A percentile compares a stretch with the other conserved stretches of the same genome.
phyloP scores from a whole-genome alignment of 352 stramenopile genomes.

The Pythium pectinolyticum region DNA sequence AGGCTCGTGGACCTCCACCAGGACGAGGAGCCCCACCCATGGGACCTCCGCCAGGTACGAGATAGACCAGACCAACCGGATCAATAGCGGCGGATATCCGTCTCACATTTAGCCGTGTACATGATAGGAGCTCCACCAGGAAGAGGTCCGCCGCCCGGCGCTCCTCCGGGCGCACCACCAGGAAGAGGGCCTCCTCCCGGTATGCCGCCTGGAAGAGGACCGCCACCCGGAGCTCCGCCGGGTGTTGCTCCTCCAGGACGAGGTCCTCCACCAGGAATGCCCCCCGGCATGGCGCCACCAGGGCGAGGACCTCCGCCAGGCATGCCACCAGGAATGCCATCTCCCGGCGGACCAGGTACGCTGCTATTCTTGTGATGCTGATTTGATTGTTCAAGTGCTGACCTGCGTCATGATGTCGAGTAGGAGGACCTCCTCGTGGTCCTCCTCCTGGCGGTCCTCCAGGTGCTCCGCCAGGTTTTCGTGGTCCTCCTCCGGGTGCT shows the following conservation, averaged over 20 bases:
- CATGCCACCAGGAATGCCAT: conserved; percentile 25
- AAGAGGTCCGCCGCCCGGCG: conserved; percentile 14
- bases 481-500: conserved; percentile 29
- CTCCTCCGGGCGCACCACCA: conserved; percentile 30
- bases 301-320: conserved; percentile 26
- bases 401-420: neutral
- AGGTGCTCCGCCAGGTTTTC: conserved; percentile 19
- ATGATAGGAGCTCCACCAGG: too few species aligned
- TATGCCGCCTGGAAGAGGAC: conserved; percentile 1
- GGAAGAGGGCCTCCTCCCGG: conserved; percentile 5
- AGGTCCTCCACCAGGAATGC: neutral
- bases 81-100: too few species aligned
- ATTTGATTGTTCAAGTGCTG: neutral
- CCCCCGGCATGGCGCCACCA: conserved; percentile 20
- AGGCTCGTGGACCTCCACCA: conserved; percentile 52
- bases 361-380: neutral
- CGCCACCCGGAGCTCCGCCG: neutral
- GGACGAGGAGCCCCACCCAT: conserved; percentile 41
- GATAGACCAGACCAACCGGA: too few species aligned
- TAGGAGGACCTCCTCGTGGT: conserved; percentile 26
- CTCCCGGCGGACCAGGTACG: conserved; percentile 34
- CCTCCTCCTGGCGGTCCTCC: conserved; percentile 29
- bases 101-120: too few species aligned
- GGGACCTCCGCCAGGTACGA: conserved; percentile 32
- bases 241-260: neutral